Conservation (phyloP, 2,329 filamentous ascomycete genomes). For the Hymenoscyphus fraxineus region DNA sequence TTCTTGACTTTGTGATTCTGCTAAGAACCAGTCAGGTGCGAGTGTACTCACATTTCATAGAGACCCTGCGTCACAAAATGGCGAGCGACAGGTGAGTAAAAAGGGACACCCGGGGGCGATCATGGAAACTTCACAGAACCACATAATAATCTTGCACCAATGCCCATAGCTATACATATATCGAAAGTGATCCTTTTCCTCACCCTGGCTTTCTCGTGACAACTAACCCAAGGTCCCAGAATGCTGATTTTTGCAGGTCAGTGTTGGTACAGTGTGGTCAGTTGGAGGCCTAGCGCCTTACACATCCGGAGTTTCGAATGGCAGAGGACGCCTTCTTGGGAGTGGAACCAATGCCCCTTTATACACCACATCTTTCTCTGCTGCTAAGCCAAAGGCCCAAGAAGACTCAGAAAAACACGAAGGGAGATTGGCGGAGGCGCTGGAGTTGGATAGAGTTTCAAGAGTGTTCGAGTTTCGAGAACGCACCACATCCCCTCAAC, state of each 20-base stretch:
- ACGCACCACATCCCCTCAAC: conserved; percentile 25
- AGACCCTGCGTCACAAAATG: conserved; percentile 25
- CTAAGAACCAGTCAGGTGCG: conserved; percentile 26
- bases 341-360: conserved; percentile 70
- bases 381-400: conserved; percentile 41
- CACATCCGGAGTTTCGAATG: conserved; percentile 55
- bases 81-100: conserved; percentile 32
- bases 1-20: background rate
- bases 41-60: conserved; percentile 32
- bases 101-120: background rate
- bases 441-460: conserved; percentile 70
- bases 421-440: conserved; percentile 70
- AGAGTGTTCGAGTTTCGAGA: conserved; percentile 58
- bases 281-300: conserved; percentile 67
- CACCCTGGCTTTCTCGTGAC: background rate
- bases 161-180: background rate
- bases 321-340: conserved; percentile 59
- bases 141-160: background rate
- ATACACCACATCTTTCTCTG: conserved; percentile 50
- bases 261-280: conserved; percentile 69
- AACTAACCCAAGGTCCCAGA: background rate
- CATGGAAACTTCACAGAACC: background rate
- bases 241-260: conserved; percentile 45
- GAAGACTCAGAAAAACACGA: conserved; percentile 68
- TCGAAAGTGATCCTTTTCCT: background rate